Base-by-base conservation (phyloP, 2,329 filamentous ascomycete genomes). In the Scytalidium lignicola region DNA sequence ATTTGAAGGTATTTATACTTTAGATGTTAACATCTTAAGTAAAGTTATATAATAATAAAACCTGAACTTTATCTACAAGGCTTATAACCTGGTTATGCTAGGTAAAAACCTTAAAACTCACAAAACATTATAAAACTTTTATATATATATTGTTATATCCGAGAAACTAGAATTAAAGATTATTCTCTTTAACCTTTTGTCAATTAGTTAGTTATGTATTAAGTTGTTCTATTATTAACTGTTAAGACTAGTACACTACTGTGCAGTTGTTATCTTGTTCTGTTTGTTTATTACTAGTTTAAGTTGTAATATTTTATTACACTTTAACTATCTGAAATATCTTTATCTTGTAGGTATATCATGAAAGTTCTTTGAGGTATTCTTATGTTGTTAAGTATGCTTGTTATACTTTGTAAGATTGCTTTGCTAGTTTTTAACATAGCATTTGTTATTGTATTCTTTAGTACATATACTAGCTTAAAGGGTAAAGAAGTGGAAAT, bases 391-490 rank as follows among this genome's bases (percentile, higher is more conserved):
- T 10, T 66, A 21, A 60, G 62, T 23, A 55, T 54, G 46, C 41
- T 64, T 42, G 59, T 62, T n/a, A 49, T 59, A 39, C 53, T 53
- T 43, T 63, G 62, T 51, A 55, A 51, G 18, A 48, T 55, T 32
- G 58, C 53, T 12, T 53, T 62, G 53, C 50, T 65, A 22, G 58
- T 52, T 13, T 60, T 65, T 43, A 55, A 62, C 37, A 54, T 66
- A 42, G 55, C 61, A 26, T 62, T 64, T 41, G 57, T 62, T 8
- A 44, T 56, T 43, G 51, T 49, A 18, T 49, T 63, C n/a, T 54
- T 55, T 37, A 53, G 44, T 26, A 37, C 50, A 26, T 43, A 51
- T 2, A 51, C 55, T 10, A 40, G 49, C 22, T 40, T 40, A 12
- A 51, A 52, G 18, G 52, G 10, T 10, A 26, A 26, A 5, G 10